Conservation (phyloP, 2,329 filamentous ascomycete species). For the Talaromyces sp. region DNA sequence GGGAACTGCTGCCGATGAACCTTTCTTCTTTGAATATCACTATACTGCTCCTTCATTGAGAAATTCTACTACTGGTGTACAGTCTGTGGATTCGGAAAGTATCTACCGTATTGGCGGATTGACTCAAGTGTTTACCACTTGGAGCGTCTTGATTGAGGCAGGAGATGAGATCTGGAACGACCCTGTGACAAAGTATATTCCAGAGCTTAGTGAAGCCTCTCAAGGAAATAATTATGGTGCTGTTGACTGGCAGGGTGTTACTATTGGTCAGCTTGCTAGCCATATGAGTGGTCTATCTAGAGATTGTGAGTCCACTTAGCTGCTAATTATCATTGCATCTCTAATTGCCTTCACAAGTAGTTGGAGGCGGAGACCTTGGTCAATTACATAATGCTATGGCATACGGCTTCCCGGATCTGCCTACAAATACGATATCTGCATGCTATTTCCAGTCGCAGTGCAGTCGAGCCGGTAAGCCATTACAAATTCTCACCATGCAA, state of each 20-base stretch:
- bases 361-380: neutral
- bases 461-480: neutral
- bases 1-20: neutral
- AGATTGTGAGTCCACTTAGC: constrained; percentile 20
- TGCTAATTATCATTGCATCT: constrained; percentile 2
- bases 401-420: neutral
- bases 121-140: neutral
- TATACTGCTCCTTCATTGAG: neutral
- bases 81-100: neutral
- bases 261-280: constrained; percentile 25
- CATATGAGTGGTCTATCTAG: constrained; percentile 24
- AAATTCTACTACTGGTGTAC: neutral
- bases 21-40: neutral
- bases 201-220: constrained; percentile 29
- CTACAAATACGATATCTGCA: neutral
- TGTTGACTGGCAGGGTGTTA: constrained; percentile 22
- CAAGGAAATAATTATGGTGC: neutral
- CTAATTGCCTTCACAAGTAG: neutral
- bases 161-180: constrained; percentile 30
- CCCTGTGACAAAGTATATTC: constrained; percentile 39
- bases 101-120: neutral
- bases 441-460: neutral
- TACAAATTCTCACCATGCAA: neutral
- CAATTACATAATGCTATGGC: neutral
- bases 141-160: neutral